Conservation (phyloP, 352 stramenopile species). For the Globisporangium solare region DNA sequence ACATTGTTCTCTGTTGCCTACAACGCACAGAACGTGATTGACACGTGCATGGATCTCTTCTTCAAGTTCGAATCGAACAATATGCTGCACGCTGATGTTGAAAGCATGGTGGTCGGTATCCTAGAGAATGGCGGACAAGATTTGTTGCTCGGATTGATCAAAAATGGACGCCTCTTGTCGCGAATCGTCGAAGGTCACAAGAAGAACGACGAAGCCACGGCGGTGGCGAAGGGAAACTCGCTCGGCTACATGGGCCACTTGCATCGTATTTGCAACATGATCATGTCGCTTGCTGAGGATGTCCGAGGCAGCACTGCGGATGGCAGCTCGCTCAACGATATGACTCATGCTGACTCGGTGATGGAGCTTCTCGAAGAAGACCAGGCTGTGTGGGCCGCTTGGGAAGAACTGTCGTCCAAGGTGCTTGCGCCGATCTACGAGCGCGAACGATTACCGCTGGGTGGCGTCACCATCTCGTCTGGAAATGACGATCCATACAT, state of each 20-base stretch:
- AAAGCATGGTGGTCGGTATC: slow-evolving; percentile 83
- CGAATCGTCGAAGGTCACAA: slow-evolving; percentile 77
- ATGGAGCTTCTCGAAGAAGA: slow-evolving; percentile 80
- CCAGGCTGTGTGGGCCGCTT: slow-evolving; percentile 66
- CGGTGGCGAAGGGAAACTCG: slow-evolving; percentile 56
- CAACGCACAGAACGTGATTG: slow-evolving; percentile 41
- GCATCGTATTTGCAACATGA: slow-evolving; percentile 84
- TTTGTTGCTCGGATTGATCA: slow-evolving; percentile 69
- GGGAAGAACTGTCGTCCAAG: slow-evolving; percentile 68
- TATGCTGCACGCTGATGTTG: slow-evolving; percentile 83
- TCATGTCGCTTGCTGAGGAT: slow-evolving; percentile 77
- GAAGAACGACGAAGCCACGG: slow-evolving; percentile 65
- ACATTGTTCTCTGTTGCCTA: slow-evolving; percentile 2
- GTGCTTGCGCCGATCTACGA: slow-evolving; percentile 76
- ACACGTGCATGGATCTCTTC: slow-evolving; percentile 78
- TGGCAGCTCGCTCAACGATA: slow-evolving; percentile 70
- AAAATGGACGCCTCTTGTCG: slow-evolving; percentile 58
- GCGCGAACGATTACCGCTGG: slow-evolving; percentile 69
- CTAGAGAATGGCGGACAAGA: slow-evolving; percentile 76
- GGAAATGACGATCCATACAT: slow-evolving; percentile 71
- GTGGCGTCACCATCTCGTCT: slow-evolving; percentile 50
- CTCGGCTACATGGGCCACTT: slow-evolving; percentile 81
- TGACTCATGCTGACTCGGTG: slow-evolving; percentile 78
- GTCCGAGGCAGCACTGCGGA: slow-evolving; percentile 58
- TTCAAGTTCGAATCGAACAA: slow-evolving; percentile 87